These are phyloP conservation scores for Bipolaris bicolor DNA, from an alignment of 2,329 filamentous ascomycete species.

Conservation along the genomic window DNA sequence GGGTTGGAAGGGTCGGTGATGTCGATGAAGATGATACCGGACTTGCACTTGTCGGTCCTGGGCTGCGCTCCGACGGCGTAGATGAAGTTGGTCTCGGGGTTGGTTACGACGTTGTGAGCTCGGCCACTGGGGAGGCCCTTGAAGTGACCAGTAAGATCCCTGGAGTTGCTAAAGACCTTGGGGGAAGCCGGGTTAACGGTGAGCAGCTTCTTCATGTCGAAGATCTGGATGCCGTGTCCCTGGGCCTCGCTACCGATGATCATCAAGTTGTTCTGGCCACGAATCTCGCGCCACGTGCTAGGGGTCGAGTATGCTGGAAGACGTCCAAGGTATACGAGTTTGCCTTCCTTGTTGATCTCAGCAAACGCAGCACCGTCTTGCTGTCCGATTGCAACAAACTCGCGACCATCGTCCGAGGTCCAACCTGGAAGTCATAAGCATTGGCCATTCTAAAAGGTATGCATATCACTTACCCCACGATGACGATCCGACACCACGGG, in stretches of 20 bases:
- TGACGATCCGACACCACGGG: conserved; percentile 51
- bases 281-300: conserved; percentile 62
- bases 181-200: conserved; percentile 43
- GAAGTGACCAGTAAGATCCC: conserved; percentile 45
- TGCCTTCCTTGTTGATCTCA: conserved; percentile 59
- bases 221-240: conserved; percentile 66
- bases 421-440: conserved; percentile 46
- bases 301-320: conserved; percentile 56
- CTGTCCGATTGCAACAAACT: conserved; percentile 62
- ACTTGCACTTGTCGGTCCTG: conserved; percentile 52
- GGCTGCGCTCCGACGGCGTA: conserved; percentile 48
- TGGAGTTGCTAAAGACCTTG: conserved; percentile 42
- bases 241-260: conserved; percentile 51
- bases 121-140: conserved; percentile 44
- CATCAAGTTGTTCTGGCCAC: conserved; percentile 52
- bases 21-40: conserved; percentile 66
- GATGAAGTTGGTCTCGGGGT: conserved; percentile 47
- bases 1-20: conserved; percentile 61
- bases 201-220: conserved; percentile 62
- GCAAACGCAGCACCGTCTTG: conserved; percentile 62
- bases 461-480: conserved; percentile 53
- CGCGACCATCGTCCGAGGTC: conserved; percentile 59
- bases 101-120: conserved; percentile 49
- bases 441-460: neutral
- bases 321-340: conserved; percentile 61